Conservation (phyloP, 148 eudicot genomes). For the Vaccinium corymbosum region DNA sequence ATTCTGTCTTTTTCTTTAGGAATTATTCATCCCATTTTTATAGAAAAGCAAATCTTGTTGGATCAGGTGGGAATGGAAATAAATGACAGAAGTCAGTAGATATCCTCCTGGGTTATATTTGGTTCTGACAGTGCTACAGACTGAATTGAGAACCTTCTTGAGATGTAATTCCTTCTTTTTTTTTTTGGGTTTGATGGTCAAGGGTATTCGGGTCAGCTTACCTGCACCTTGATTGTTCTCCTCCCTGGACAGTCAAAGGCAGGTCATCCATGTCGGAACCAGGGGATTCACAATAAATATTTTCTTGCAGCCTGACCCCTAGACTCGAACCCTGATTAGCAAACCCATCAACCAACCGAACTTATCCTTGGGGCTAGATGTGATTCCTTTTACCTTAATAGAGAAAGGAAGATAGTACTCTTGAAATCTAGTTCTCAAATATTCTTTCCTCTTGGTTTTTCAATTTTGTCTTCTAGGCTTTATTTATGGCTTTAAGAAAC, state of each 20-base stretch:
- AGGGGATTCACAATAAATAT: too few species aligned
- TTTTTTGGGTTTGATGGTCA: background rate
- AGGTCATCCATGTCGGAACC: too few species aligned
- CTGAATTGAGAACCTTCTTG: background rate
- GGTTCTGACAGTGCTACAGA: background rate
- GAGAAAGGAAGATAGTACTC: background rate
- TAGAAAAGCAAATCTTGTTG: constrained; percentile 10
- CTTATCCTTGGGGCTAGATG: background rate
- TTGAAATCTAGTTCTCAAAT: background rate
- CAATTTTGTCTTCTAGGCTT: background rate
- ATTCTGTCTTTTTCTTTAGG: constrained; percentile 10
- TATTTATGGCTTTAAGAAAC: background rate
- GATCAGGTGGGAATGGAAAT: constrained; percentile 13
- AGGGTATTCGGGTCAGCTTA: too few species aligned
- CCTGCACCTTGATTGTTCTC: too few species aligned
- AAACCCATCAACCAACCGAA: too few species aligned
- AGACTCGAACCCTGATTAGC: too few species aligned
- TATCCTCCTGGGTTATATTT: background rate
- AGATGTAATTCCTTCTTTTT: background rate
- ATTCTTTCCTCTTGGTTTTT: background rate
- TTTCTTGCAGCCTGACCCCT: too few species aligned
- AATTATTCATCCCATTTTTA: background rate
- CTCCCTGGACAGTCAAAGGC: too few species aligned
- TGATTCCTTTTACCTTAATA: background rate
- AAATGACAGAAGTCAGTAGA: background rate